Conservation (phyloP, 2,329 filamentous ascomycete genomes). For the Thielaviopsis musarum region DNA sequence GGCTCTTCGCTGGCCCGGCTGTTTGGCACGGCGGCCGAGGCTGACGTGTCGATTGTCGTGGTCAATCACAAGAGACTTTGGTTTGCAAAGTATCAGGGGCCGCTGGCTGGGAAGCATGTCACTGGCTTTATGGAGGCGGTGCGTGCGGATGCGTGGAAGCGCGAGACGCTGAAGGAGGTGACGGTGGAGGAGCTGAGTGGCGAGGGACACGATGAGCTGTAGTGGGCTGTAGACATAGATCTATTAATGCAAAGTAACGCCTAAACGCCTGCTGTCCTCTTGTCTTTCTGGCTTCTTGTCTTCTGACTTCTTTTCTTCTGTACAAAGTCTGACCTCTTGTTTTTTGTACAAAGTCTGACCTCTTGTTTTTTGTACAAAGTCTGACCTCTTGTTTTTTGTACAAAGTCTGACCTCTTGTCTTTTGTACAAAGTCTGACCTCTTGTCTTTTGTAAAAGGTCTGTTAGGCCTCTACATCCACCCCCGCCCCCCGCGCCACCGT, state of each 20-base stretch:
- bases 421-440: background rate
- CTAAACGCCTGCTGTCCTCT: too few species aligned
- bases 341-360: background rate
- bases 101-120: conserved; percentile 45
- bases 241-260: too few species aligned
- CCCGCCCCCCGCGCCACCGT: background rate
- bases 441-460: too few species aligned
- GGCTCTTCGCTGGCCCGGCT: background rate
- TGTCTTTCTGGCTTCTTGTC: background rate
- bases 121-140: conserved; percentile 85
- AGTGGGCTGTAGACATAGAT: background rate
- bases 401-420: too few species aligned
- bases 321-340: too few species aligned
- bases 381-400: background rate
- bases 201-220: conserved; percentile 20
- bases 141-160: conserved; percentile 70
- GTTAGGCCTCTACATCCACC: background rate
- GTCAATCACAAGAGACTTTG: conserved; percentile 73
- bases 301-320: too few species aligned
- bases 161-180: conserved; percentile 53
- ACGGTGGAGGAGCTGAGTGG: conserved; percentile 26
- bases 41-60: conserved; percentile 55
- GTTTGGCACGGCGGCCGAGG: background rate
- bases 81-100: conserved; percentile 59
- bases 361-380: background rate